These are phyloP conservation scores for Lachnellula hyalina DNA, from an alignment of 2,329 filamentous ascomycete genomes.

Conservation along the genomic window DNA sequence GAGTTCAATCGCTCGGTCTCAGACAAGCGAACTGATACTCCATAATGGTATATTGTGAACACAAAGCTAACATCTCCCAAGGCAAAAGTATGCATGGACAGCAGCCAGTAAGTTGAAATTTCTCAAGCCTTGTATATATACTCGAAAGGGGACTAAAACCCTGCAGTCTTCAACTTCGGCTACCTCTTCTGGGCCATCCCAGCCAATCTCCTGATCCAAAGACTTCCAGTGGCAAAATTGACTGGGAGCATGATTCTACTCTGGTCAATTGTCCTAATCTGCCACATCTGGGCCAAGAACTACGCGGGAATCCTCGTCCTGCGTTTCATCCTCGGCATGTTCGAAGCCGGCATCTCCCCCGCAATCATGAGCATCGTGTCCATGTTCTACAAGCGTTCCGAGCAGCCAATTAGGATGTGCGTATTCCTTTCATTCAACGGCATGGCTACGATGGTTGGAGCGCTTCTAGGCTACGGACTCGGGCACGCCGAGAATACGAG, in stretches of 20 bases:
- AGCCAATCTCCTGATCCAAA: constrained; percentile 37
- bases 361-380: constrained; percentile 58
- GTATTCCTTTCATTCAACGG: constrained; percentile 56
- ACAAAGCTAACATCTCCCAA: no score
- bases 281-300: constrained; percentile 24
- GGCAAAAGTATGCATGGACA: no score
- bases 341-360: constrained; percentile 58
- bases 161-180: constrained; percentile 29
- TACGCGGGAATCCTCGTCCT: constrained; percentile 60
- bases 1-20: no score
- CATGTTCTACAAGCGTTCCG: constrained; percentile 56
- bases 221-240: constrained; percentile 37
- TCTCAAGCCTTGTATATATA: no score
- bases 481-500: constrained; percentile 50
- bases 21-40: no score
- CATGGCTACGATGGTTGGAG: constrained; percentile 52
- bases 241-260: constrained; percentile 43
- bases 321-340: constrained; percentile 54
- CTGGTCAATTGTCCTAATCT: constrained; percentile 17
- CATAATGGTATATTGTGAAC: no score
- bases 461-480: constrained; percentile 59
- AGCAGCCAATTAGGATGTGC: constrained; percentile 57
- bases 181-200: constrained; percentile 38
- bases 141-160: no score
- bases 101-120: no score